Percentiles rank a stretch among this genome's conserved stretches.
These are phyloP conservation scores for Xylariaceae sp. DNA, from an alignment of 2,329 filamentous ascomycete species.

Conservation along the genomic window DNA sequence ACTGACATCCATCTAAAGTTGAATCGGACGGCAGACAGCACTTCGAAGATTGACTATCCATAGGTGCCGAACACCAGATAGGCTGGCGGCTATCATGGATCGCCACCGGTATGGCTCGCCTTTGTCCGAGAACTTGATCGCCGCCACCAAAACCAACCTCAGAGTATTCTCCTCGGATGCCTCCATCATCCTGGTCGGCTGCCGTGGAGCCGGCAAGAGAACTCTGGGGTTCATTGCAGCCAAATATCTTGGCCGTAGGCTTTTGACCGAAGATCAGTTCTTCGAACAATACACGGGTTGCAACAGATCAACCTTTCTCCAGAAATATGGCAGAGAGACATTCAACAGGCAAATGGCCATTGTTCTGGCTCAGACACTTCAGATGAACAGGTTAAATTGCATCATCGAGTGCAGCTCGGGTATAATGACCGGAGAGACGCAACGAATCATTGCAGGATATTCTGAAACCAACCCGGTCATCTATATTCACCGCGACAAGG, in stretches of 20 bases:
- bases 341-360: constrained; percentile 62
- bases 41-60: not conserved
- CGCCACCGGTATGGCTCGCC: constrained; percentile 18
- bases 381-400: constrained; percentile 56
- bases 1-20: no score
- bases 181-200: constrained; percentile 69
- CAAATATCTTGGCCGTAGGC: constrained; percentile 61
- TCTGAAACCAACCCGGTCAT: constrained; percentile 66
- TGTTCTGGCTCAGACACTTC: constrained; percentile 60
- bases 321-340: constrained; percentile 56
- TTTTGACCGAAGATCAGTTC: constrained; percentile 66
- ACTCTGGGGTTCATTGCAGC: constrained; percentile 72
- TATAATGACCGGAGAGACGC: constrained; percentile 59
- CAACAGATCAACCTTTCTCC: constrained; percentile 58
- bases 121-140: constrained; percentile 9
- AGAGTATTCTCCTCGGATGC: constrained; percentile 56
- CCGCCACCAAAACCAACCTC: constrained; percentile 30
- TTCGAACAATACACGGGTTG: constrained; percentile 65
- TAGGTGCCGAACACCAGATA: not conserved
- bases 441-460: constrained; percentile 57
- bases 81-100: constrained; percentile 18
- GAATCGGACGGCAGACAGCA: no score
- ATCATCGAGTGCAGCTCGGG: constrained; percentile 69
- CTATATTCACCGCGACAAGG: constrained; percentile 64
- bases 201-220: constrained; percentile 69